These are phyloP conservation scores for Dipodascus albidus DNA, from an alignment of 805 yeast genomes.

Conservation along the genomic window DNA sequence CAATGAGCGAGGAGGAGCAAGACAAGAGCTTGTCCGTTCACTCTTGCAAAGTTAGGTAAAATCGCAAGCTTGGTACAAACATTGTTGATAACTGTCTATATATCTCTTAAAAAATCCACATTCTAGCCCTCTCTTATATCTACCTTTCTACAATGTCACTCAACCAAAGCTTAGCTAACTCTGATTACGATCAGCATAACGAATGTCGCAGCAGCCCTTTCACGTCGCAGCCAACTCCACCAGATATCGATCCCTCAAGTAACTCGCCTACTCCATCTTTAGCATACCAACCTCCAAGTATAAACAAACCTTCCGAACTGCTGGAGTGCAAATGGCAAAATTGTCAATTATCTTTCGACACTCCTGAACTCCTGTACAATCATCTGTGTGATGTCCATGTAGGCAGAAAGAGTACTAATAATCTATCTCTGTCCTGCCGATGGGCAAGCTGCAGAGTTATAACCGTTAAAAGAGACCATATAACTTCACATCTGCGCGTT, in stretches of 20 bases:
- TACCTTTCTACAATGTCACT: neutral
- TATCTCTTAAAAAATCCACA: neutral
- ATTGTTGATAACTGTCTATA: neutral
- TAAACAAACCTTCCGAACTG: neutral
- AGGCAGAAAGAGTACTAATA: constrained; percentile 77
- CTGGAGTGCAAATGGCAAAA: constrained; percentile 58
- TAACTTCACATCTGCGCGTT: constrained; percentile 87
- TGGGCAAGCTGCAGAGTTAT: constrained; percentile 74
- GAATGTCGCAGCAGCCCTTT: neutral
- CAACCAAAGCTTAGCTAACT: neutral
- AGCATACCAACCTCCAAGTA: neutral
- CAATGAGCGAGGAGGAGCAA: neutral
- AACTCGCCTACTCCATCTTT: neutral
- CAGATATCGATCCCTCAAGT: neutral
- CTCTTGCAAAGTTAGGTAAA: neutral
- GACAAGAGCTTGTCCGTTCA: neutral
- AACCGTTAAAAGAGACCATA: constrained; percentile 89
- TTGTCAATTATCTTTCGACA: constrained; percentile 45
- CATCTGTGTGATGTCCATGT: constrained; percentile 89
- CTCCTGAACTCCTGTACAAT: constrained; percentile 65
- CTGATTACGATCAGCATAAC: neutral
- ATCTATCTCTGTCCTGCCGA: constrained; percentile 65
- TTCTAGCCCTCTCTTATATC: neutral
- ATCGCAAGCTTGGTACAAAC: neutral
- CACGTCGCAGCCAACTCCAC: neutral